Evolutionary conservation across 1,139 yeast species (phyloP).

Genomic region (Kluyveromyces marxianus): DNA sequence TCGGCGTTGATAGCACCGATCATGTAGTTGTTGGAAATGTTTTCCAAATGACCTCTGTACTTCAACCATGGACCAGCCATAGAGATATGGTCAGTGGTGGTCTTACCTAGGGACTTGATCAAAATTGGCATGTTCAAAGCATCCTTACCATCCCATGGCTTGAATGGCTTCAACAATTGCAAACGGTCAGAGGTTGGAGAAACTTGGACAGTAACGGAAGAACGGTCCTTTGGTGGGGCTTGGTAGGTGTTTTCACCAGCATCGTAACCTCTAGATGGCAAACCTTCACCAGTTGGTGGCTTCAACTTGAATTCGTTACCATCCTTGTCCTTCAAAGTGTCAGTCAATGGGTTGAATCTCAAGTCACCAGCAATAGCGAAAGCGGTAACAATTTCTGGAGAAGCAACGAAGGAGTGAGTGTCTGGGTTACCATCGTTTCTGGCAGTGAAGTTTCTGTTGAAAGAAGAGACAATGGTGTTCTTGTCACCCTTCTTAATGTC

Average conservation of each 20-base stretch:
- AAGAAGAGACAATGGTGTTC: slow-evolving; percentile 96
- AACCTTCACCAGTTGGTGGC: slow-evolving; percentile 88
- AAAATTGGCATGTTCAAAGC: slow-evolving; percentile 83
- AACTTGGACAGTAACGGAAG: slow-evolving; percentile 64
- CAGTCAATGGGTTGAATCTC: slow-evolving; percentile 97
- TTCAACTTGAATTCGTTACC: slow-evolving; percentile 93
- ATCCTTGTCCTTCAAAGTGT: slow-evolving; percentile 83
- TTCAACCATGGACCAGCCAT: slow-evolving; percentile 99
- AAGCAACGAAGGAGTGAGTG: slow-evolving; percentile 95
- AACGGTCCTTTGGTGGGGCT: slow-evolving; percentile 92
- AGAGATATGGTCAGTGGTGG: slow-evolving; percentile 98
- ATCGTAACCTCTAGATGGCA: slow-evolving; percentile 90
- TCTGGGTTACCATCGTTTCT: slow-evolving; percentile 99
- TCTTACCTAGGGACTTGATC: slow-evolving; percentile 95
- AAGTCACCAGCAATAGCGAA: slow-evolving; percentile 96
- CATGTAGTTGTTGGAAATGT: slow-evolving; percentile 98
- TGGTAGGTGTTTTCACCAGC: slow-evolving; percentile 94
- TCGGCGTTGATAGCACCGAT: slow-evolving; percentile 98
- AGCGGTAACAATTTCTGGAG: slow-evolving; percentile 96
- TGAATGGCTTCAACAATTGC: slow-evolving; percentile 86
- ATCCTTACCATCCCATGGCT: slow-evolving; percentile 95
- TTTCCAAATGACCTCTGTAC: slow-evolving; percentile 99
- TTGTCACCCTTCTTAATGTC: slow-evolving; percentile 96
- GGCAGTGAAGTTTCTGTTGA: slow-evolving; percentile 98
- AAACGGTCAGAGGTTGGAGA: slow-evolving; percentile 83